Conservation (phyloP, 805 yeast species). For the Lipomyces sp. region DNA sequence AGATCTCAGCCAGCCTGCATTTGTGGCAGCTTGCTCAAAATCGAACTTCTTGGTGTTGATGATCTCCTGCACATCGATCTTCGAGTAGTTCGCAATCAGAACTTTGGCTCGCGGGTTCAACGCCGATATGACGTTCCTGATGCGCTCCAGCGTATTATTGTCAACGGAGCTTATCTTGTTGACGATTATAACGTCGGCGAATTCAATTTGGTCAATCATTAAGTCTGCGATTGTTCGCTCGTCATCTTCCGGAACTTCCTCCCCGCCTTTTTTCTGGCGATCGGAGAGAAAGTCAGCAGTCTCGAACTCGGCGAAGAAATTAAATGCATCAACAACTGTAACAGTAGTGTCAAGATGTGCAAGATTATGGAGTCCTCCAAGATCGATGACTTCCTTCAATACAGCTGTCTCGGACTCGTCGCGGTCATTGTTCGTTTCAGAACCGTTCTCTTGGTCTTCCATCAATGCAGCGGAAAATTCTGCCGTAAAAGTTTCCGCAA, state of each 20-base stretch:
- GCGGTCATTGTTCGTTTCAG: conserved; percentile 18
- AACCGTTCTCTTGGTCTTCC: conserved; percentile 40
- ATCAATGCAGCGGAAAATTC: conserved; percentile 50
- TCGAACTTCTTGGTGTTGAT: conserved; percentile 49
- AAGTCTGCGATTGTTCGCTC: conserved; percentile 54
- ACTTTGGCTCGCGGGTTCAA: conserved; percentile 54
- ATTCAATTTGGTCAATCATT: conserved; percentile 55
- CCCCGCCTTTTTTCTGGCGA: conserved; percentile 17
- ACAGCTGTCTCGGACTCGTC: conserved; percentile 7
- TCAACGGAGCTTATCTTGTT: conserved; percentile 48
- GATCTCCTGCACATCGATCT: conserved; percentile 48
- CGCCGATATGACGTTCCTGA: conserved; percentile 46
- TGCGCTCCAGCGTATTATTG: conserved; percentile 42
- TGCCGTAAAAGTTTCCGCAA: conserved; percentile 55
- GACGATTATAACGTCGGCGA: conserved; percentile 52
- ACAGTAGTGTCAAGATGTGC: conserved; percentile 54
- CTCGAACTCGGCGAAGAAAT: conserved; percentile 51
- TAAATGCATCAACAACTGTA: conserved; percentile 53
- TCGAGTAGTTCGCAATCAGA: conserved; percentile 47
- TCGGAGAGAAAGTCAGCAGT: conserved; percentile 52
- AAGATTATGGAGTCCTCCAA: conserved; percentile 52
- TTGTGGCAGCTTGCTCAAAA: conserved; percentile 51
- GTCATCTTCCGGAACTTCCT: conserved; percentile 40
- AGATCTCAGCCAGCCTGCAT: conserved; percentile 55
- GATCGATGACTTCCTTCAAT: conserved; percentile 38